Evolutionary conservation across 495 filamentous ascomycete genomes (phyloP), one percentile per base, ranked within the genome.

Genomic region (Oidiodendron maius): DNA sequence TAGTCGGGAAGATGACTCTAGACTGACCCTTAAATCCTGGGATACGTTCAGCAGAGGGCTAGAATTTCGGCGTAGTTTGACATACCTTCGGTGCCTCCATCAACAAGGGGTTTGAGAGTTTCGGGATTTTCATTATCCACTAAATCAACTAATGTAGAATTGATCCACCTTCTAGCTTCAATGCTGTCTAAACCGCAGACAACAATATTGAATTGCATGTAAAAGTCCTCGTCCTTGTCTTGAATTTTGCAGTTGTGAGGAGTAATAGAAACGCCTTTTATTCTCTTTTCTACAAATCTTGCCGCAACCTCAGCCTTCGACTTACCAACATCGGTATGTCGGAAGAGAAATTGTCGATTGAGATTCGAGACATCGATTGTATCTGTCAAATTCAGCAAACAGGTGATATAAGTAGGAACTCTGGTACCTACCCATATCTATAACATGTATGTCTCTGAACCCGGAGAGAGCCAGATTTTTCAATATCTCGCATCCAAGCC

Each of bases 341-440:
- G 89, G 65, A 99, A 99, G 40, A 99, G 79, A 62, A 99, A 99
- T 62, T 99, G 94, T 18, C 94, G 83, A 64, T 99, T 99, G 38
- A 99, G 77, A 66, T 99, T 99, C 20, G 89, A 95, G 46, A 99
- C 89, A 61, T 99, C 94, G 64, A 99, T 99, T 4, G 91, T 97
- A 61, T 94, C 87, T 89, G 52, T 34, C 25, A 39, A 13, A 59
- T 50, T 44, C 24, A 46, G 44, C 36, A 40, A 20, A 24, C 18
- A 16, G 25, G 35, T 24, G 15, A 21, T 49, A 35, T 28, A 36
- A 18, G 18, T 12, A 13, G 13, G 6, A 22, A 1, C 28, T 21
- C 22, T 1, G 23, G 13, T 9, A 60, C 61, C 48, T 66, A 80
- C 87, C 91, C 94, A 99, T 99, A 71, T 99, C 94, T 57, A 99